phyloP scores from a whole-genome alignment of 345 rosid species.

The Iberis pinnata region DNA sequence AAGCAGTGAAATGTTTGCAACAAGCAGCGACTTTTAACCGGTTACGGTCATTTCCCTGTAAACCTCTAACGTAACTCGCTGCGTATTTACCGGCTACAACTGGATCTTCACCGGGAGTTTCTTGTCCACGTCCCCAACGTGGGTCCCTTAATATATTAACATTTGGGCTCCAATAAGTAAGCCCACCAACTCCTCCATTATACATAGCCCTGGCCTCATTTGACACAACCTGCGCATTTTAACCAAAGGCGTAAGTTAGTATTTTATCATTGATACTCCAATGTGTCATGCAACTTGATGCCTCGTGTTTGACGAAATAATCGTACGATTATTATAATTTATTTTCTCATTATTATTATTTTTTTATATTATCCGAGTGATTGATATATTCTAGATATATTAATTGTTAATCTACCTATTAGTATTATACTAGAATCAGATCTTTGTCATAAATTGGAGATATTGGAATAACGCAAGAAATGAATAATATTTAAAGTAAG shows the following conservation, averaged over 20 bases:
- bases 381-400: neutral
- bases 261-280: neutral
- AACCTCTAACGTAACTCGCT: slow-evolving; percentile 64
- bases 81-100: slow-evolving; percentile 63
- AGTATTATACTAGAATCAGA: slow-evolving; percentile 15
- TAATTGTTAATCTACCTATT: neutral
- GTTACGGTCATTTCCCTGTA: slow-evolving; percentile 54
- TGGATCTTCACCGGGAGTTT: slow-evolving; percentile 92
- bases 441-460: slow-evolving; percentile 24
- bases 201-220: slow-evolving; percentile 73
- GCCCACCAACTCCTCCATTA: slow-evolving; percentile 60
- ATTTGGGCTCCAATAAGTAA: slow-evolving; percentile 78
- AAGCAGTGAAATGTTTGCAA: slow-evolving; percentile 89
- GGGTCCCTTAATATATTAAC: slow-evolving; percentile 79
- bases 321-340: neutral
- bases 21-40: slow-evolving; percentile 76
- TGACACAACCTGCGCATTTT: slow-evolving; percentile 54
- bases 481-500: slow-evolving; percentile 14
- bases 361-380: slow-evolving; percentile 7
- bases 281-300: slow-evolving; percentile 26
- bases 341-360: neutral
- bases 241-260: neutral
- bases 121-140: slow-evolving; percentile 90
- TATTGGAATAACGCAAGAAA: slow-evolving; percentile 1
- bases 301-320: slow-evolving; percentile 16